Percentiles rank a stretch among this genome's conserved stretches.
Evolutionary conservation across 768 basidiomycete genomes (phyloP).

Genomic region (Phlebiopsis flavidoalba): DNA sequence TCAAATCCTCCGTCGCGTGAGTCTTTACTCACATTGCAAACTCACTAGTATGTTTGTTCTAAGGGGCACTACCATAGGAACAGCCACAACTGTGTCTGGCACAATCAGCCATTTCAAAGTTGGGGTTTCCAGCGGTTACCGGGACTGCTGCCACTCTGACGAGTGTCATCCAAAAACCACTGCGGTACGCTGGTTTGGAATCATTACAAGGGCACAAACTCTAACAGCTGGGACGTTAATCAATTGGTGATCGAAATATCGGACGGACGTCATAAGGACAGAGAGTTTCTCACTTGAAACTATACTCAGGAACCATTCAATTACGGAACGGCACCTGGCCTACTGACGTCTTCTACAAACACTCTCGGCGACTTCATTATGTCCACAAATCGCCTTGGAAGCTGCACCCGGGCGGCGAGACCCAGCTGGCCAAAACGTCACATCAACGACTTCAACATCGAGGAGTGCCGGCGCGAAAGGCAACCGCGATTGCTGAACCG

Average conservation of each 20-base stretch:
- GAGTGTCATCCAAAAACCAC: slow-evolving; percentile 43
- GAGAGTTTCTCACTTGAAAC: neutral
- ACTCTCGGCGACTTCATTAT: slow-evolving; percentile 43
- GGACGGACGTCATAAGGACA: no score
- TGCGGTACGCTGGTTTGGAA: slow-evolving; percentile 44
- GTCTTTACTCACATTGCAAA: neutral
- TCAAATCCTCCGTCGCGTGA: slow-evolving; percentile 42
- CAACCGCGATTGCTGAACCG: slow-evolving; percentile 52
- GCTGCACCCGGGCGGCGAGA: slow-evolving; percentile 51
- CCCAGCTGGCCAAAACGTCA: slow-evolving; percentile 51
- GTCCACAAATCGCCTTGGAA: slow-evolving; percentile 44
- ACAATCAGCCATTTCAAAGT: slow-evolving; percentile 46
- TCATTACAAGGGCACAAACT: slow-evolving; percentile 50
- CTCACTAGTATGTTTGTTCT: neutral
- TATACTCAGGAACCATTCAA: slow-evolving; percentile 44
- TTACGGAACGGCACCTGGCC: slow-evolving; percentile 55
- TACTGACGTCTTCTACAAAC: slow-evolving; percentile 47
- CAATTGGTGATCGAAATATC: slow-evolving; percentile 30
- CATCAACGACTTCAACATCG: slow-evolving; percentile 38
- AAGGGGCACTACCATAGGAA: slow-evolving; percentile 1
- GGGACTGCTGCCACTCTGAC: slow-evolving; percentile 39
- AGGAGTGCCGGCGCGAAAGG: slow-evolving; percentile 42
- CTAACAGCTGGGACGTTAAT: slow-evolving; percentile 52
- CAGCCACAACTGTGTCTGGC: slow-evolving; percentile 41
- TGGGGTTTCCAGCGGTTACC: slow-evolving; percentile 42